These are phyloP conservation scores for Lizanozyma gosingica DNA, from an alignment of 1,139 yeast species.

Conservation along the genomic window DNA sequence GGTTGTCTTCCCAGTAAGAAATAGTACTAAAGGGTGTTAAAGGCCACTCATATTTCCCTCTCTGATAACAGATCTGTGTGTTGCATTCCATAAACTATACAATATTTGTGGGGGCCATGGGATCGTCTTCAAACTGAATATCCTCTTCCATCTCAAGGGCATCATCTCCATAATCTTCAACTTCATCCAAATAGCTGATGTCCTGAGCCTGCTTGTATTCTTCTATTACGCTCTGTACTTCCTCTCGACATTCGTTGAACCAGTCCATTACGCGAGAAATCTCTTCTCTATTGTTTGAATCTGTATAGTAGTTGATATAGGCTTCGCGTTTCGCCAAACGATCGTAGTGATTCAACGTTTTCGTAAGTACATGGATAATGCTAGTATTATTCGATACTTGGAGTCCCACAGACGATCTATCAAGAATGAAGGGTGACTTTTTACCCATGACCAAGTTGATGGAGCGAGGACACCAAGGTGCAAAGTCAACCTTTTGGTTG, in stretches of 20 bases:
- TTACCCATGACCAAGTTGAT: conserved; percentile 73
- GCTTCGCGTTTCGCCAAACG: conserved; percentile 74
- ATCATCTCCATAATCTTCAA: conserved; percentile 13
- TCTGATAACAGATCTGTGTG: too few species aligned
- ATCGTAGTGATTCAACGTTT: conserved; percentile 71
- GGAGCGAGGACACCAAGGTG: conserved; percentile 81
- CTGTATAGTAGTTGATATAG: conserved; percentile 70
- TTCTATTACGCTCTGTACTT: conserved; percentile 56
- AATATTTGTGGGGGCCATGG: too few species aligned
- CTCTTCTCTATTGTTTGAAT: background rate
- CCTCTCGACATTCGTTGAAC: conserved; percentile 72
- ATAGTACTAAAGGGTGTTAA: too few species aligned
- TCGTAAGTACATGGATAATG: conserved; percentile 53
- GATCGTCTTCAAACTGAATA: background rate
- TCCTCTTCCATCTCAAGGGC: conserved; percentile 4
- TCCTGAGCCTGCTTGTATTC: conserved; percentile 62
- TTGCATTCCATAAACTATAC: too few species aligned
- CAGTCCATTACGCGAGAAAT: conserved; percentile 47
- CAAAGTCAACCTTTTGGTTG: conserved; percentile 70
- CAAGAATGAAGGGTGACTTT: conserved; percentile 51
- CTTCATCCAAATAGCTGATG: conserved; percentile 45
- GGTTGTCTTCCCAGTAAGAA: too few species aligned
- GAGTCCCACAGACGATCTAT: background rate
- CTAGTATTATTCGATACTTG: conserved; percentile 64
- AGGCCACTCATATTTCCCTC: too few species aligned